Evolutionary conservation across 805 yeast genomes (phyloP).

Genomic region (Cyberlindnera samutprakarnensis): DNA sequence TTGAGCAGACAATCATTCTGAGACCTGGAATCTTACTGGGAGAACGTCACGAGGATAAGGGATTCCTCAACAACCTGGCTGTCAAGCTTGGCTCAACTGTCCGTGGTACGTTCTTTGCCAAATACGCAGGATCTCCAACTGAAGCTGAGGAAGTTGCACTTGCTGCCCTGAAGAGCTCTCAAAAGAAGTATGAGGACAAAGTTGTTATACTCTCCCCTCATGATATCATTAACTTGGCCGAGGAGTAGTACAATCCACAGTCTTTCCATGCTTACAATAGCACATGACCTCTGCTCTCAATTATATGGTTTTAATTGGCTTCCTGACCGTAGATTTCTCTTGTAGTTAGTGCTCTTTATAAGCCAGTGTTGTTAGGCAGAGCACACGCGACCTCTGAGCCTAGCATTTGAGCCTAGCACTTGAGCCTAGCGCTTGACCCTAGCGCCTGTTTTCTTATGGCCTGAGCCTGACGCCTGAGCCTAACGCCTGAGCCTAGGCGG

Average conservation of each 20-base stretch:
- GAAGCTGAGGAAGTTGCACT: constrained; percentile 59
- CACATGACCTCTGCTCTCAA: too few relatives aligned
- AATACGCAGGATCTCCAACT: constrained; percentile 37
- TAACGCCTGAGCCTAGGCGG: too few relatives aligned
- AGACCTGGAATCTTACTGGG: constrained; percentile 77
- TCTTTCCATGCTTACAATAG: too few relatives aligned
- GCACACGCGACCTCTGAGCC: too few relatives aligned
- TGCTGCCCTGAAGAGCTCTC: constrained; percentile 37
- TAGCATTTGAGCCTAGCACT: too few relatives aligned
- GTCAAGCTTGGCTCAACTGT: constrained; percentile 22
- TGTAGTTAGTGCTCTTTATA: too few relatives aligned
- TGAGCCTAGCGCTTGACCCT: too few relatives aligned
- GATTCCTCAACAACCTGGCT: constrained; percentile 26
- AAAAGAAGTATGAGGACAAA: constrained; percentile 17
- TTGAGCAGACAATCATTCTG: constrained; percentile 65
- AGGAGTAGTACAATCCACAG: constrained; percentile 1
- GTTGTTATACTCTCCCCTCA: constrained; percentile 24
- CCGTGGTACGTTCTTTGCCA: constrained; percentile 28
- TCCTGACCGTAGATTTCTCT: too few relatives aligned
- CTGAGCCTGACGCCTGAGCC: too few relatives aligned
- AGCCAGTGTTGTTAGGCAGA: too few relatives aligned
- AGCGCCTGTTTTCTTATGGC: too few relatives aligned
- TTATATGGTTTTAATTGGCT: too few relatives aligned
- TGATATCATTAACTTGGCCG: constrained; percentile 15
- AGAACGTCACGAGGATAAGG: constrained; percentile 39